Percentiles rank a stretch among this genome's conserved stretches.
Evolutionary conservation across 371 early-diverging fungal species (phyloP).

Genomic region (Chytridiales sp.): DNA sequence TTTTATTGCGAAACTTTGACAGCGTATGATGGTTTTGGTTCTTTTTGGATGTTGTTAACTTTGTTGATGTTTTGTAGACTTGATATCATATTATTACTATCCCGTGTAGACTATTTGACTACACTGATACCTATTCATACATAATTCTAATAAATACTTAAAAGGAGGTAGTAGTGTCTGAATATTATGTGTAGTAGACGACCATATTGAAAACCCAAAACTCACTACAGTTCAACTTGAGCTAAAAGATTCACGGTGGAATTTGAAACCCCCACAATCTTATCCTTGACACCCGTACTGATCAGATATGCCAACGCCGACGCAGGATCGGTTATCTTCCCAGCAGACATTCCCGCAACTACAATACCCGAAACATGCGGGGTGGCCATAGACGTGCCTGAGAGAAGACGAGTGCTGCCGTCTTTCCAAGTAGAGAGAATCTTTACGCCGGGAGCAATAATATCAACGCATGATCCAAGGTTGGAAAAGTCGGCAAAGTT

Average conservation of each 20-base stretch:
- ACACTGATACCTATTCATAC: too few relatives aligned
- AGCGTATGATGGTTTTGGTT: too few relatives aligned
- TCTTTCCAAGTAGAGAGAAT: constrained; percentile 31
- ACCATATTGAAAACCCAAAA: too few relatives aligned
- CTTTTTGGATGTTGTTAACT: too few relatives aligned
- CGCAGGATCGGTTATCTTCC: not conserved
- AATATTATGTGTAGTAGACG: too few relatives aligned
- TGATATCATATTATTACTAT: too few relatives aligned
- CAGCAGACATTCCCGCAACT: not conserved
- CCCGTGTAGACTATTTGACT: too few relatives aligned
- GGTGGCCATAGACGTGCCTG: not conserved
- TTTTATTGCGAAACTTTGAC: too few relatives aligned
- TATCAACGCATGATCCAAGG: constrained; percentile 65
- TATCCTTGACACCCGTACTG: not conserved
- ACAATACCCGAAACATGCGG: not conserved
- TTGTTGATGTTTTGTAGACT: too few relatives aligned
- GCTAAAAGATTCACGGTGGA: not conserved
- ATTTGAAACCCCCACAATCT: not conserved
- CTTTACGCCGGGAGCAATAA: constrained; percentile 20
- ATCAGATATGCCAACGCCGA: not conserved
- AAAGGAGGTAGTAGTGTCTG: too few relatives aligned
- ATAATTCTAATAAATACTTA: too few relatives aligned
- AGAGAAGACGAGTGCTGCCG: not conserved
- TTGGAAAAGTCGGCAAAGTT: constrained; percentile 66
- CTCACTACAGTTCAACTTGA: too few relatives aligned